Conservation (phyloP, 2,329 filamentous ascomycete species). For the Botrytis fabae region DNA sequence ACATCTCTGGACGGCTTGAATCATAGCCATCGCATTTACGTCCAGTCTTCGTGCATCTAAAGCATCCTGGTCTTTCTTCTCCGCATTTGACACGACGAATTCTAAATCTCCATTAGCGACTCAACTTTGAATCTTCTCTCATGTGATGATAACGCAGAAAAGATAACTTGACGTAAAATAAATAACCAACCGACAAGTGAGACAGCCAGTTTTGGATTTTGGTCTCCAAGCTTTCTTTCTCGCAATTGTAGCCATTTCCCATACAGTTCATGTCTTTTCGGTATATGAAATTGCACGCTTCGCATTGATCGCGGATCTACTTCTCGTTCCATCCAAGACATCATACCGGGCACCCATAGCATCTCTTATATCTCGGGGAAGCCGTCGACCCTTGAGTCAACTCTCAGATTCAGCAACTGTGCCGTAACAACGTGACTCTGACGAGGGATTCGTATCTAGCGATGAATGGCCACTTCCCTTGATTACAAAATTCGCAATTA, state of each 20-base stretch:
- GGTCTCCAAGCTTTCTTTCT: slow-evolving; percentile 37
- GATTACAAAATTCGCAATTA: neutral
- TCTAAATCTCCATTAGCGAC: slow-evolving; percentile 26
- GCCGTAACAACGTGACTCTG: slow-evolving; percentile 2
- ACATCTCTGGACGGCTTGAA: neutral
- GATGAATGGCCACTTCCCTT: neutral
- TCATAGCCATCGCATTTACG: slow-evolving; percentile 39
- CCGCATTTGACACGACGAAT: slow-evolving; percentile 39
- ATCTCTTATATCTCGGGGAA: slow-evolving; percentile 8
- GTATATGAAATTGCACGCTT: neutral
- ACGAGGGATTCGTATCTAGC: neutral
- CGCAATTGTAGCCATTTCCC: slow-evolving; percentile 11
- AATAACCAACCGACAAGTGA: slow-evolving; percentile 37
- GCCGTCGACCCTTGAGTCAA: neutral
- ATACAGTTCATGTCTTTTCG: neutral
- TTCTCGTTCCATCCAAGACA: slow-evolving; percentile 3
- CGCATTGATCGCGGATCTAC: neutral
- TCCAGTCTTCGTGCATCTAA: slow-evolving; percentile 36
- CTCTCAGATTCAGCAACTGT: neutral
- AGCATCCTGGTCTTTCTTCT: slow-evolving; percentile 37
- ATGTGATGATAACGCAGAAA: neutral
- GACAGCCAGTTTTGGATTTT: slow-evolving; percentile 35
- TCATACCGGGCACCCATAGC: neutral
- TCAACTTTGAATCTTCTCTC: neutral
- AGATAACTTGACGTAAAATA: neutral